These are phyloP conservation scores for Kwoniella europaea DNA, from an alignment of 768 basidiomycete species.

Conservation along the genomic window DNA sequence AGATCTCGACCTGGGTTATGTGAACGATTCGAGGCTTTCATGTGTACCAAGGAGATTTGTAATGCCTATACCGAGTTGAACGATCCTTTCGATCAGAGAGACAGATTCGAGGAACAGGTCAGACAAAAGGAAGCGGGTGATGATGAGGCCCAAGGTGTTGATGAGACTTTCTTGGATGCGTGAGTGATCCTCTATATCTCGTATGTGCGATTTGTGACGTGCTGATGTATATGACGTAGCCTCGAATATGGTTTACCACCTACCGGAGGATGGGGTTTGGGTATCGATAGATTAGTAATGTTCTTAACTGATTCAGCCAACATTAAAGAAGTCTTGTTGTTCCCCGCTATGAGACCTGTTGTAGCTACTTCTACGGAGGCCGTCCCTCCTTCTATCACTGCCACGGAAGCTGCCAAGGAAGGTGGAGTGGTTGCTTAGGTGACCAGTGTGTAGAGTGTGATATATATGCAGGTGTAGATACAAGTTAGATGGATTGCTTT, in stretches of 20 bases:
- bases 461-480: background rate
- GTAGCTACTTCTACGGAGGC: slow-evolving; percentile 58
- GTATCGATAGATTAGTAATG: slow-evolving; percentile 96
- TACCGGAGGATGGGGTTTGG: slow-evolving; percentile 96
- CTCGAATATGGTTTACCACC: slow-evolving; percentile 97
- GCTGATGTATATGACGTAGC: slow-evolving; percentile 58
- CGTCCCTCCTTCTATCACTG: slow-evolving; percentile 49
- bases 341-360: slow-evolving; percentile 94
- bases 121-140: slow-evolving; percentile 96
- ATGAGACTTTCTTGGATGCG: slow-evolving; percentile 95
- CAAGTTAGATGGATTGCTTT: too few species aligned
- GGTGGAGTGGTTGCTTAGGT: background rate
- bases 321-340: slow-evolving; percentile 94
- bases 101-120: slow-evolving; percentile 90
- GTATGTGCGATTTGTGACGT: too few species aligned
- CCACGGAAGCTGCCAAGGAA: slow-evolving; percentile 49
- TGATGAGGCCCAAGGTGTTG: slow-evolving; percentile 96
- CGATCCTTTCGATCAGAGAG: slow-evolving; percentile 80
- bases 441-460: background rate
- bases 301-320: slow-evolving; percentile 97
- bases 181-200: slow-evolving; percentile 60
- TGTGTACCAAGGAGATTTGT: slow-evolving; percentile 97
- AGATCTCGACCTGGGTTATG: slow-evolving; percentile 95
- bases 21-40: slow-evolving; percentile 98
- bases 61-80: slow-evolving; percentile 99